Percentiles rank a stretch among this genome's conserved stretches.
Conservation (phyloP, 345 rosid species). For the Aquilaria yunnanensis region DNA sequence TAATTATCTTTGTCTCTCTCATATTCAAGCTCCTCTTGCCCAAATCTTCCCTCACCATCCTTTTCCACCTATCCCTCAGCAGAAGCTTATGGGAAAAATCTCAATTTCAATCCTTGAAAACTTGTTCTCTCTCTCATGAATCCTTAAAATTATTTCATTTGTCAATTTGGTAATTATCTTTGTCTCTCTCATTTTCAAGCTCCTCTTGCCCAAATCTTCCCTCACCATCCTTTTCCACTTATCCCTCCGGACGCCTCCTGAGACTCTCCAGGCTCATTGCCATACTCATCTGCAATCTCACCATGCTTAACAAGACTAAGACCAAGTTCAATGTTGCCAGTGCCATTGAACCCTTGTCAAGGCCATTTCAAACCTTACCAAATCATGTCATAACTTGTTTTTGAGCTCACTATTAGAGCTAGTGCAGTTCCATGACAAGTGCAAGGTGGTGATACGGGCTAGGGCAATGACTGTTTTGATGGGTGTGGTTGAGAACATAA, state of each 20-base stretch:
- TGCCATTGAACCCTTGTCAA: slow-evolving; percentile 32
- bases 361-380: slow-evolving; percentile 19
- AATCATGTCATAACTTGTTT: slow-evolving; percentile 30
- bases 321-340: slow-evolving; percentile 59
- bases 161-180: too few species aligned
- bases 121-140: too few species aligned
- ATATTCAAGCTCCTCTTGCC: slow-evolving; percentile 1
- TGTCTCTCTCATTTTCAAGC: neutral
- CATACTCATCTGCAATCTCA: slow-evolving; percentile 45
- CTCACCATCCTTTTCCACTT: slow-evolving; percentile 49
- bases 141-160: too few species aligned
- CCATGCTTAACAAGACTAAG: slow-evolving; percentile 24
- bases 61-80: slow-evolving; percentile 41
- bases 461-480: slow-evolving; percentile 33
- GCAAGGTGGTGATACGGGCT: slow-evolving; percentile 42
- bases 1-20: too few species aligned
- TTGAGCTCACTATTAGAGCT: slow-evolving; percentile 50
- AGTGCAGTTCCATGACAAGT: slow-evolving; percentile 66
- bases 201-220: slow-evolving; percentile 15
- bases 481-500: slow-evolving; percentile 16
- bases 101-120: too few species aligned
- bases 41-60: slow-evolving; percentile 31
- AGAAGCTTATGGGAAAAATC: too few species aligned
- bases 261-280: slow-evolving; percentile 34
- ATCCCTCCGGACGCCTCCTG: slow-evolving; percentile 28